Percentiles rank a stretch among this genome's conserved stretches.
phyloP scores from a whole-genome alignment of 495 filamentous ascomycete species.

The Geopyxis carbonaria region DNA sequence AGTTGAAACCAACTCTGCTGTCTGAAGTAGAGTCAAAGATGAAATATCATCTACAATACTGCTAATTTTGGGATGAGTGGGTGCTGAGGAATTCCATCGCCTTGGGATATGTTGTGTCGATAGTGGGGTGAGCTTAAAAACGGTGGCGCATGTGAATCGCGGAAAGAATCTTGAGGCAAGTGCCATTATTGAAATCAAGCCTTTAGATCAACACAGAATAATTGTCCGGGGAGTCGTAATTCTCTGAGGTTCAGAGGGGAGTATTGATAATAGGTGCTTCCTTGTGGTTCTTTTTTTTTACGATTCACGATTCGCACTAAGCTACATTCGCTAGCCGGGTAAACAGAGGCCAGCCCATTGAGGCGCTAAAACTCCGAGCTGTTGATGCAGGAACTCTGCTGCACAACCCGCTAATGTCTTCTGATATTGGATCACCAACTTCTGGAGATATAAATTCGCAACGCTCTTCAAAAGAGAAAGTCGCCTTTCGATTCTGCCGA shows the following conservation, averaged over 20 bases:
- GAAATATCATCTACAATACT: constrained; percentile 95
- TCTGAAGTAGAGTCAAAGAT: constrained; percentile 92
- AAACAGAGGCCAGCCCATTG: too few species aligned
- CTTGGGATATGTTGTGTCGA: constrained; percentile 27
- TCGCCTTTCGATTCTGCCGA: constrained; percentile 90
- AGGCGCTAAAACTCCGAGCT: not conserved
- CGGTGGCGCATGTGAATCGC: constrained; percentile 23
- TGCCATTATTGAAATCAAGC: constrained; percentile 21
- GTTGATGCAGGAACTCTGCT: not conserved
- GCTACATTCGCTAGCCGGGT: not conserved
- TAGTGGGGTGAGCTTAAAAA: constrained; percentile 27
- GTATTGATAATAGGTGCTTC: not conserved
- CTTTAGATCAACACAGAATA: too few species aligned
- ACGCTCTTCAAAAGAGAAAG: constrained; percentile 18
- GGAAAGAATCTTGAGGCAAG: constrained; percentile 22
- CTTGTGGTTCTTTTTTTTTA: not conserved
- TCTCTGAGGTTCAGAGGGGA: not conserved
- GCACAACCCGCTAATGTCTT: constrained; percentile 12
- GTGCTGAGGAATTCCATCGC: constrained; percentile 58
- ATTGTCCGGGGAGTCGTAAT: not conserved
- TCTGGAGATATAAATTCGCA: constrained; percentile 13
- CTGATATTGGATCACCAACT: constrained; percentile 17
- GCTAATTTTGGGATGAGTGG: constrained; percentile 67
- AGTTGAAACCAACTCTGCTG: constrained; percentile 78
- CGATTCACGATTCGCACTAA: not conserved